Base-by-base conservation (phyloP, 129 eudicot genomes). In the Tagetes erecta region DNA sequence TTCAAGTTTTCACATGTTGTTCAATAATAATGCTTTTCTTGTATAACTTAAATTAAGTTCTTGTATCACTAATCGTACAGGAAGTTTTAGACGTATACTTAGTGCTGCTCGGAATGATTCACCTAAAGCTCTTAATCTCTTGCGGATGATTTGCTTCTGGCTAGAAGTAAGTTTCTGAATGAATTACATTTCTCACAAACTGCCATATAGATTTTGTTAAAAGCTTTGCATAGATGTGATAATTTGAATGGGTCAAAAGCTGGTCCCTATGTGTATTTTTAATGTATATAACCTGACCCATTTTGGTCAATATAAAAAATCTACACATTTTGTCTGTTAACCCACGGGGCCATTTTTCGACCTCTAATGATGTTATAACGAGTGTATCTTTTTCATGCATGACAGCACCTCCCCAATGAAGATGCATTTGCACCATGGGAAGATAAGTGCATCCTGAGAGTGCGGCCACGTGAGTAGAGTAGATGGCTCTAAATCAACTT, bases 61-160 rank as follows among this genome's bases (percentile, higher is more conserved):
- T 72, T 50, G 13, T 34, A 40, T 70, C 49, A 36, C 13, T 77
- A 63, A 62, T 50, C 49, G 68, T 55, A 73, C 85, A 85, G 94
- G 78, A 83, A 78, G 68, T 72, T 65, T 88, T 50, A 13, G 42
- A 44, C 2, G 2, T 37, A 67, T 65, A 45, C 71, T 88, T 62
- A n/a, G 52, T 34, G 75, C 75, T 63, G 89, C 52, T 50, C 12
- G 14, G 38, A 63, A 52, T n/a, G 78, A 75, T 12, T 31, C 27
- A 2, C 46, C 56, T 52, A 77, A 68, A 52, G 71, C 72, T 60
- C 82, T 88, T 71, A 86, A 77, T 70, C 74, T 83, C 66, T 36
- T 86, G 60, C 83, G 91, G 20, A 84, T 86, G 50, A 79, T 83
- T 68, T 57, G 81, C 81, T 83, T 76, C 70, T 88, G 86, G 83